Percentiles rank a stretch among this genome's conserved stretches.
Evolutionary conservation across 768 basidiomycete genomes (phyloP).

Genomic region (Cubamyces lactineus): DNA sequence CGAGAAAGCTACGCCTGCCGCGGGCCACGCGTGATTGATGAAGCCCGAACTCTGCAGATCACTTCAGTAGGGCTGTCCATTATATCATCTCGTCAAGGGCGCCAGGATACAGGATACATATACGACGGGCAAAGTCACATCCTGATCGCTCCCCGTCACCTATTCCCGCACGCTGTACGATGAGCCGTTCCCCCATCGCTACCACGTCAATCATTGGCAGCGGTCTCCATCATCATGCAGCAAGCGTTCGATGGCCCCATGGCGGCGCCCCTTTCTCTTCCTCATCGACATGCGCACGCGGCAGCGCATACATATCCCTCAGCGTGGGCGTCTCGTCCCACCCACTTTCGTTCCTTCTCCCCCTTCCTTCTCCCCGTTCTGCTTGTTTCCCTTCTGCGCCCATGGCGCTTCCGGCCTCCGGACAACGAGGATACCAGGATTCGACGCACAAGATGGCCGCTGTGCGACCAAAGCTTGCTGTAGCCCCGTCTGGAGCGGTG

Average conservation of each 20-base stretch:
- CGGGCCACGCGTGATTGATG: conserved; percentile 15
- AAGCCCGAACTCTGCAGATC: conserved; percentile 20
- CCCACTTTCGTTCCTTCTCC: conserved; percentile 14
- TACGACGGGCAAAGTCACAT: conserved; percentile 19
- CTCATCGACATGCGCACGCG: conserved; percentile 3
- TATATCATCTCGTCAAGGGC: conserved; percentile 7
- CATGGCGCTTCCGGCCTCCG: conserved; percentile 27
- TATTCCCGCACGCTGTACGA: conserved; percentile 17
- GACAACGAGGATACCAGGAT: conserved; percentile 31
- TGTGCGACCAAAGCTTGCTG: conserved; percentile 34
- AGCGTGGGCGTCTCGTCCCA: conserved; percentile 1
- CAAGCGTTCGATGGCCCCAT: conserved; percentile 20
- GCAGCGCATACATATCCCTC: conserved; percentile 15
- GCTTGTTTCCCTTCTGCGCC: conserved; percentile 19
- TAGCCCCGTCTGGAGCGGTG: conserved; percentile 32
- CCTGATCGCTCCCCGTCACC: conserved; percentile 21
- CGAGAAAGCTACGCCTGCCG: conserved; percentile 1
- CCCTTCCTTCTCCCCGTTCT: conserved; percentile 16
- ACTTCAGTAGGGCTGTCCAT: conserved; percentile 21
- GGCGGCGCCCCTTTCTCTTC: conserved; percentile 3
- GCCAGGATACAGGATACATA: conserved; percentile 9
- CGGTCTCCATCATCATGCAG: conserved; percentile 21
- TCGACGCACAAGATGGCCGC: conserved; percentile 33
- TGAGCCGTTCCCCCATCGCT: conserved; percentile 23
- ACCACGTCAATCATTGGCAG: conserved; percentile 25